Base-by-base conservation (phyloP, 306 rosid species). In the Mimosa bimucronata region DNA sequence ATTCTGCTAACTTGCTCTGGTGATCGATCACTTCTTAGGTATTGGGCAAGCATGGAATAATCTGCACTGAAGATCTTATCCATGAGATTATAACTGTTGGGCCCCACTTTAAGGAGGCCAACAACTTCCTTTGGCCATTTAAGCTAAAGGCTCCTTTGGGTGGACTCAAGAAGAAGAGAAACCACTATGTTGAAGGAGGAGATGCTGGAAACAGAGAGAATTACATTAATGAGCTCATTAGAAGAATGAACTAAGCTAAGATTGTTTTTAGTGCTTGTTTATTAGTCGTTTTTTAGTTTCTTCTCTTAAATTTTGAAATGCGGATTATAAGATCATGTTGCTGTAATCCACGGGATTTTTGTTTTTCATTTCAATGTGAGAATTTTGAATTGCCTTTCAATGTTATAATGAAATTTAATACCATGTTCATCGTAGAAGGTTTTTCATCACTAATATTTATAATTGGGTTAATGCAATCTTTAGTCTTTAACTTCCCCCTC, bases 131-230 rank as follows among this genome's bases (percentile, higher is more conserved):
- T 2, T 94, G 98, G 97, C 97, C 98, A 68, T 92, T 94, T 69
- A 94, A 94, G 92, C 95, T 94, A 26, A 94, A 90, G 91, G 98
- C 98, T 18, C 98, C 98, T 7, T 67, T 92, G 88, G 96, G 98
- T 29, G 98, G 98, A 15, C 77, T 94, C 18, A 84, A 94, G 84
- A 94, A 94, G 86, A 94, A 94, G 91, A 85, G 98, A 77, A 94
- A 94, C 87, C 97, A 94, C 76, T 94, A 94, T 34, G 98, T 94
- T 15, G 98, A 90, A 65, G 98, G 98, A 4, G 98, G 97, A 28
- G 98, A 94, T 80, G 98, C 98, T 0, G 98, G 98, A 11, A 94
- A 90, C 85, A 83, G 96, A 14, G 98, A 94, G 85, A 92, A 92
- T 62, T 94, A 60, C 76, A 92, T 92, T 80, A 94, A 94, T 44